Evolutionary conservation across 1,284 basidiomycete species (phyloP).

Genomic region (Phellinidium pouzarii): DNA sequence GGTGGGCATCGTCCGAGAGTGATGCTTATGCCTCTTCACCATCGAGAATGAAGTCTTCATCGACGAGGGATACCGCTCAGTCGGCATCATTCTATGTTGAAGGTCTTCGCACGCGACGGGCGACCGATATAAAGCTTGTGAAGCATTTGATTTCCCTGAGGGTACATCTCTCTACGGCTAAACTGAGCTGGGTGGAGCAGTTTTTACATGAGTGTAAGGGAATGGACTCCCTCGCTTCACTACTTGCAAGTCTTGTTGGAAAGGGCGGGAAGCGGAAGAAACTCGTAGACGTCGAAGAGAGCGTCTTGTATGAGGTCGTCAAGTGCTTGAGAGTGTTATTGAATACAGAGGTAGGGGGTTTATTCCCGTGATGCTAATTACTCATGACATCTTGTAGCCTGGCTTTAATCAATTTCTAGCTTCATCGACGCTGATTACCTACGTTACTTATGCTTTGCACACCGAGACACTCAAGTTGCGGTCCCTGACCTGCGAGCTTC

Average conservation of each 20-base stretch:
- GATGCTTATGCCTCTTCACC: constrained; percentile 28
- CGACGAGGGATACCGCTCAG: constrained; percentile 35
- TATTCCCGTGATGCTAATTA: constrained; percentile 4
- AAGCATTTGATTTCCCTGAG: constrained; percentile 82
- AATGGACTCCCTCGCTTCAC: constrained; percentile 50
- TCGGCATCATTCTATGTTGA: constrained; percentile 58
- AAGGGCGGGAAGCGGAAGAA: constrained; percentile 53
- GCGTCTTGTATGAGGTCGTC: constrained; percentile 64
- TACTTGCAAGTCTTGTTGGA: constrained; percentile 56
- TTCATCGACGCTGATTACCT: constrained; percentile 61
- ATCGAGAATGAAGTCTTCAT: constrained; percentile 29
- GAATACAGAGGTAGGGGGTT: constrained; percentile 70
- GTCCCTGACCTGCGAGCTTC: constrained; percentile 67
- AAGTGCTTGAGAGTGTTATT: constrained; percentile 78
- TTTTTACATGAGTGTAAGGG: constrained; percentile 67
- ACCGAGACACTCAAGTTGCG: constrained; percentile 65
- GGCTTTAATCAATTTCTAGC: constrained; percentile 69
- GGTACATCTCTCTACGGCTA: constrained; percentile 80
- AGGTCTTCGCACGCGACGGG: constrained; percentile 44
- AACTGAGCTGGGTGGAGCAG: constrained; percentile 70
- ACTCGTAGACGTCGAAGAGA: constrained; percentile 60
- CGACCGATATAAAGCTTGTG: constrained; percentile 53
- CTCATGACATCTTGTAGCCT: constrained; percentile 34
- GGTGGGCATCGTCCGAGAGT: constrained; percentile 63
- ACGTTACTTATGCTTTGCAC: constrained; percentile 69